Percentiles rank a stretch among this genome's conserved stretches.
phyloP scores from a whole-genome alignment of 257 asterid genomes.

The Anisodus acutangulus region DNA sequence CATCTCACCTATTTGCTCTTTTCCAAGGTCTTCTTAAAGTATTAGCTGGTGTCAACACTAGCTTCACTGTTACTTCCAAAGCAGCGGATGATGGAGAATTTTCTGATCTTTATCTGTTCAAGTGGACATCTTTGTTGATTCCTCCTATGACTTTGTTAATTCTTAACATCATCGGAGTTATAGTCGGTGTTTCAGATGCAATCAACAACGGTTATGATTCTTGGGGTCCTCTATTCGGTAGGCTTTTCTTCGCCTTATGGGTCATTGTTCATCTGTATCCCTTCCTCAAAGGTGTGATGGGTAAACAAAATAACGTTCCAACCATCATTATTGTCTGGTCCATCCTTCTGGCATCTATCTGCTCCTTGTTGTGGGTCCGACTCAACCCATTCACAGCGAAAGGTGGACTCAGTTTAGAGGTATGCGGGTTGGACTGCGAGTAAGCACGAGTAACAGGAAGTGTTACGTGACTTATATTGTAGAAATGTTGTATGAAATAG shows the following conservation, averaged over 20 bases:
- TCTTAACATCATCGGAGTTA: slow-evolving; percentile 84
- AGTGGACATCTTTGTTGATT: slow-evolving; percentile 92
- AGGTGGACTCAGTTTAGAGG: slow-evolving; percentile 75
- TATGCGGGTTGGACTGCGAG: slow-evolving; percentile 91
- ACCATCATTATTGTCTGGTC: slow-evolving; percentile 95
- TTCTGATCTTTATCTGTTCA: slow-evolving; percentile 85
- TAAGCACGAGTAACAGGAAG: slow-evolving; percentile 42
- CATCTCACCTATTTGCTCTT: slow-evolving; percentile 88
- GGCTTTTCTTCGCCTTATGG: slow-evolving; percentile 94
- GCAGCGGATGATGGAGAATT: slow-evolving; percentile 94
- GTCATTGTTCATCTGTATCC: slow-evolving; percentile 93
- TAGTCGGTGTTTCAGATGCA: slow-evolving; percentile 85
- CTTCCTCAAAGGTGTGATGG: slow-evolving; percentile 98
- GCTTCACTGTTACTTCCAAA: slow-evolving; percentile 94
- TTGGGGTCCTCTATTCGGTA: slow-evolving; percentile 96
- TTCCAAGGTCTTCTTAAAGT: slow-evolving; percentile 96
- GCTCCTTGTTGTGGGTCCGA: slow-evolving; percentile 89
- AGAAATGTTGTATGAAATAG: slow-evolving; percentile 40
- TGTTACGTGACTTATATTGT: slow-evolving; percentile 44
- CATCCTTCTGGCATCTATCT: slow-evolving; percentile 89
- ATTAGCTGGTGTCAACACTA: slow-evolving; percentile 83
- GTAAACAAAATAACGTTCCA: slow-evolving; percentile 78
- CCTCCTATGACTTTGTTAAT: slow-evolving; percentile 86
- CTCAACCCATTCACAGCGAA: slow-evolving; percentile 75
- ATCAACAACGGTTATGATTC: slow-evolving; percentile 89